These are phyloP conservation scores for Colletotrichum zoysiae DNA, from an alignment of 2,329 filamentous ascomycete genomes.

Conservation along the genomic window DNA sequence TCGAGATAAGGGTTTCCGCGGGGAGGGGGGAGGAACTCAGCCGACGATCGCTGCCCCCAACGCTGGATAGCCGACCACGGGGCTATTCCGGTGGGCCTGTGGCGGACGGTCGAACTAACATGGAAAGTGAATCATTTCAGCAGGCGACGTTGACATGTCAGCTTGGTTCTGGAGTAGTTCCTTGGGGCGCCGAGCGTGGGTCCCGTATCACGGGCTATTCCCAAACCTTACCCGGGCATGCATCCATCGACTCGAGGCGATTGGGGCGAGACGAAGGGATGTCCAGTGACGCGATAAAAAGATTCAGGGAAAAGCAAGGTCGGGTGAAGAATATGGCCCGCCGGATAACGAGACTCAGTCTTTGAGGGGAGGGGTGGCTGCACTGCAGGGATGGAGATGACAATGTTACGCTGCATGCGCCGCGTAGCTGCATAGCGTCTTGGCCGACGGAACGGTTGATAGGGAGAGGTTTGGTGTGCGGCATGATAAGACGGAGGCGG, in stretches of 20 bases:
- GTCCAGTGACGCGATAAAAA: background rate
- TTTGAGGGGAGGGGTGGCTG: background rate
- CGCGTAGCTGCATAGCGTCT: slow-evolving; percentile 21
- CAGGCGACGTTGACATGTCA: background rate
- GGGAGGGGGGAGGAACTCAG: slow-evolving; percentile 9
- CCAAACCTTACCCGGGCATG: background rate
- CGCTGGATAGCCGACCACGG: slow-evolving; percentile 19
- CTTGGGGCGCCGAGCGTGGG: background rate
- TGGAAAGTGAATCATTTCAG: background rate
- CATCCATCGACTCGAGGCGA: background rate
- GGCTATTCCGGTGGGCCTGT: slow-evolving; percentile 12
- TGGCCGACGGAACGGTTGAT: slow-evolving; percentile 19
- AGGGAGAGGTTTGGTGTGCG: background rate
- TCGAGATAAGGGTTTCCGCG: slow-evolving; percentile 39
- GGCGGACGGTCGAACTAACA: background rate
- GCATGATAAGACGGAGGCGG: slow-evolving; percentile 28
- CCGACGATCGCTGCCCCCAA: slow-evolving; percentile 4
- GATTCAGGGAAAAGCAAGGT: background rate
- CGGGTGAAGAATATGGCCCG: slow-evolving; percentile 22
- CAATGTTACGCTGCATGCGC: slow-evolving; percentile 24
- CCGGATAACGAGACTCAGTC: slow-evolving; percentile 21
- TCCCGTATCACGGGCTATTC: background rate
- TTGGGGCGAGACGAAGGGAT: background rate
- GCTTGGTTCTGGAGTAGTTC: background rate
- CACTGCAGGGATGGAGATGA: slow-evolving; percentile 16